Base-by-base conservation (phyloP, 805 yeast genomes). In the Suhomyces prunicola region DNA sequence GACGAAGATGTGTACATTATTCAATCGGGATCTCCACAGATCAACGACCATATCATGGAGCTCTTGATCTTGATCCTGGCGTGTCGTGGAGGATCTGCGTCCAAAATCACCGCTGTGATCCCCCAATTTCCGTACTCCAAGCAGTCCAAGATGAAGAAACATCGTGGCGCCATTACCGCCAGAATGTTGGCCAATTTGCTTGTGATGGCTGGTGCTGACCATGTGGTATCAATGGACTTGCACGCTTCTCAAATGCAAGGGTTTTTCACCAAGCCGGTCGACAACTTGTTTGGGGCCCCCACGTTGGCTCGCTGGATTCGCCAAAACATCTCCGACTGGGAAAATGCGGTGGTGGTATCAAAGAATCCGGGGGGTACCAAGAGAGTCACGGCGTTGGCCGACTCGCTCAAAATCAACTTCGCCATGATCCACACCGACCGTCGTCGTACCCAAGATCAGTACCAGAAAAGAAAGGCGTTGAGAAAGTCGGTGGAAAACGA, bases 371-470 rank as follows among this genome's bases (percentile, higher is more conserved):
- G 99, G 57, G 99, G 99, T 52, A 92, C 99, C 19, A 94, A 94
- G 70, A 83, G 99, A 60, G 99, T 94, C 50, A 94, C 99, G 17
- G 92, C 97, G 1, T 78, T 94, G 62, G 99, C 99, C n/a, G 99
- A 96, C 73, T 85, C 96, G 39, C 79, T 94, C 62, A 93, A 93
- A 73, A 89, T 94, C 60, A 91, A 94, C 70, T 94, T 94, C 67
- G 99, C 99, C 54, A 93, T 94, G 98, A 93, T 96, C 60, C 98
- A 94, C 69, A 94, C 99, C 19, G 99, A 94, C 73, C 84, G 98
- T 67, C 86, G 97, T 72, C 85, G 99, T 72, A 81, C 86, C 45
- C 87, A 87, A 62, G 96, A 88, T 70, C 76, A 73, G 44, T 81
- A 71, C 53, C 58, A 67, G 48, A 61, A 69, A 45, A 62, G 55